These are phyloP conservation scores for Skeletonema grethae DNA, from an alignment of 108 stramenopile genomes.

Conservation along the genomic window DNA sequence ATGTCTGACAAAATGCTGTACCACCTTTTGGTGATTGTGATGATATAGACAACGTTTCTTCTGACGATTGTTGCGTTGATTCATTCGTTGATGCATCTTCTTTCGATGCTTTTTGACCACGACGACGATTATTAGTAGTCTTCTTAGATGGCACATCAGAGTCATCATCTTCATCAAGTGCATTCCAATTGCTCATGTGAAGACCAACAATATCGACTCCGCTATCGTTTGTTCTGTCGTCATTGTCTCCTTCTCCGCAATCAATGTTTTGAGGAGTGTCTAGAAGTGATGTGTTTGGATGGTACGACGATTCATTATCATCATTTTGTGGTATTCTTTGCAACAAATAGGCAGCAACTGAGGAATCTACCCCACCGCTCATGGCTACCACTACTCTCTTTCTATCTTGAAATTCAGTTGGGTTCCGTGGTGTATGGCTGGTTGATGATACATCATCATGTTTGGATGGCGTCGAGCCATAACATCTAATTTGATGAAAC, in stretches of 20 bases:
- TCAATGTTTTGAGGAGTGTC: neutral
- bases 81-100: neutral
- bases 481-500: neutral
- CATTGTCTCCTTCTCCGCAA: neutral
- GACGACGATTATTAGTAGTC: neutral
- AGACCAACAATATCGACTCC: constrained; percentile 50
- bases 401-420: neutral
- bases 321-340: constrained; percentile 16
- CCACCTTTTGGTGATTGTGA: constrained; percentile 7
- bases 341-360: constrained; percentile 87
- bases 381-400: constrained; percentile 85
- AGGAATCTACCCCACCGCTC: constrained; percentile 97
- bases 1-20: constrained; percentile 22
- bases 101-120: neutral
- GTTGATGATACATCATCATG: neutral
- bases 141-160: neutral
- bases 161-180: constrained; percentile 59
- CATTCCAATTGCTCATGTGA: constrained; percentile 92
- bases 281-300: neutral
- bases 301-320: neutral
- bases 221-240: neutral
- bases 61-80: neutral
- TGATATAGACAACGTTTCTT: neutral
- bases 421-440: neutral
- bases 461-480: neutral